phyloP scores from a whole-genome alignment of 1,139 yeast genomes.

The Torulaspora pretoriensis region DNA sequence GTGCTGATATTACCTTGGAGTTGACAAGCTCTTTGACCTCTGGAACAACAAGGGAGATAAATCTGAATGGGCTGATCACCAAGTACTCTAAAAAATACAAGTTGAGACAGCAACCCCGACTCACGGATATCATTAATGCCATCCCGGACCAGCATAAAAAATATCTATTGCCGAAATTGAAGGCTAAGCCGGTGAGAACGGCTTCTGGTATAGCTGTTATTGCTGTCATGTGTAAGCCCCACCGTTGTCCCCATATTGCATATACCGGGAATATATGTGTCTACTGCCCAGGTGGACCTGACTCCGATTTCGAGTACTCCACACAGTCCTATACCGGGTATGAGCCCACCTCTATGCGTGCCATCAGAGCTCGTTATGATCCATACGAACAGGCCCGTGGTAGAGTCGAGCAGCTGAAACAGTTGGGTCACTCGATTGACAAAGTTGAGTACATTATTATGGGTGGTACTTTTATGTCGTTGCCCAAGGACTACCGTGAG shows the following conservation, averaged over 20 bases:
- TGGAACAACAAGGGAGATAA: conserved; percentile 66
- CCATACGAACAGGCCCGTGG: conserved; percentile 99
- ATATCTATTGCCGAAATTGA: conserved; percentile 83
- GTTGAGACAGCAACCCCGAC: conserved; percentile 85
- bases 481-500: conserved; percentile 86
- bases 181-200: conserved; percentile 97
- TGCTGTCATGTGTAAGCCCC: conserved; percentile 99
- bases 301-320: conserved; percentile 93
- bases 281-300: conserved; percentile 99
- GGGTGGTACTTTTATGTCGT: conserved; percentile 99
- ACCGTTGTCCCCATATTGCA: conserved; percentile 98
- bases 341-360: conserved; percentile 98
- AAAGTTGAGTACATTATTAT: conserved; percentile 95
- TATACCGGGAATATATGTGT: conserved; percentile 98
- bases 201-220: conserved; percentile 98
- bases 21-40: conserved; percentile 66
- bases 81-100: conserved; percentile 86
- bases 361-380: conserved; percentile 94
- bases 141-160: conserved; percentile 96
- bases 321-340: conserved; percentile 98
- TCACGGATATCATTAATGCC: conserved; percentile 90
- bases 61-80: conserved; percentile 83
- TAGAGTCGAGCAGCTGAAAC: conserved; percentile 90
- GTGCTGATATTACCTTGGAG: conserved; percentile 88
- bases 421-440: conserved; percentile 92